phyloP scores from a whole-genome alignment of 2,329 filamentous ascomycete genomes.

The Tolypocladium guangdongense region DNA sequence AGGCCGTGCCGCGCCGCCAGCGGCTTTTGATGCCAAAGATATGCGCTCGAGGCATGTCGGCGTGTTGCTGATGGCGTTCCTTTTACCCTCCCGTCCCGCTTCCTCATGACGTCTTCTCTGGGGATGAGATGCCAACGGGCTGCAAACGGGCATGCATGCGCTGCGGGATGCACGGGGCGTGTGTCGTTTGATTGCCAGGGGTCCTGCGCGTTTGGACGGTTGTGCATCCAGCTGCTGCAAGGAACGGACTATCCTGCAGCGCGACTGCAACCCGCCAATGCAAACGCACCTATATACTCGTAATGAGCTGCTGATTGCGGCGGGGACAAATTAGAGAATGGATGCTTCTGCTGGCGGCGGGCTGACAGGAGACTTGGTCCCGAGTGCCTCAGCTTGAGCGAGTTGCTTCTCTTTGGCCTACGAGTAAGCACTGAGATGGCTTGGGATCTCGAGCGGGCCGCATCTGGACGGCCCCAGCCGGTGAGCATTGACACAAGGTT shows the following conservation, averaged over 20 bases:
- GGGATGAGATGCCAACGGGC: not conserved
- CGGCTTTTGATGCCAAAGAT: too few species aligned
- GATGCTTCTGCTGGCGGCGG: not conserved
- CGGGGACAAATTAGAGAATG: not conserved
- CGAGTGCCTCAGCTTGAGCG: not conserved
- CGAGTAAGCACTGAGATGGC: not conserved
- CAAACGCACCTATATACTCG: too few species aligned
- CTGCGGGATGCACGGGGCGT: not conserved
- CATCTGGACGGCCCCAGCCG: not conserved
- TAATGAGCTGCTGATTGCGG: not conserved
- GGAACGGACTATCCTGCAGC: not conserved
- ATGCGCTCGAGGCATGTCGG: not conserved
- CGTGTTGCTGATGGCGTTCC: not conserved
- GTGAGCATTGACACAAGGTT: not conserved
- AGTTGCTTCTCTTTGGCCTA: too few species aligned
- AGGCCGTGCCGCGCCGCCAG: too few species aligned
- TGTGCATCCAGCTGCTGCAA: not conserved
- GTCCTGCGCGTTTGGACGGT: not conserved
- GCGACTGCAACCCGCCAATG: not conserved
- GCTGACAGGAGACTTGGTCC: not conserved
- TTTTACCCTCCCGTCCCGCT: not conserved
- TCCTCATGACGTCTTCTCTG: not conserved
- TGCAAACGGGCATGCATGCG: not conserved
- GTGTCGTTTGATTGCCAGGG: not conserved
- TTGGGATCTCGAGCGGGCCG: not conserved